Base-by-base conservation (phyloP, 495 filamentous ascomycete genomes). In the Bryoglossum gracile region DNA sequence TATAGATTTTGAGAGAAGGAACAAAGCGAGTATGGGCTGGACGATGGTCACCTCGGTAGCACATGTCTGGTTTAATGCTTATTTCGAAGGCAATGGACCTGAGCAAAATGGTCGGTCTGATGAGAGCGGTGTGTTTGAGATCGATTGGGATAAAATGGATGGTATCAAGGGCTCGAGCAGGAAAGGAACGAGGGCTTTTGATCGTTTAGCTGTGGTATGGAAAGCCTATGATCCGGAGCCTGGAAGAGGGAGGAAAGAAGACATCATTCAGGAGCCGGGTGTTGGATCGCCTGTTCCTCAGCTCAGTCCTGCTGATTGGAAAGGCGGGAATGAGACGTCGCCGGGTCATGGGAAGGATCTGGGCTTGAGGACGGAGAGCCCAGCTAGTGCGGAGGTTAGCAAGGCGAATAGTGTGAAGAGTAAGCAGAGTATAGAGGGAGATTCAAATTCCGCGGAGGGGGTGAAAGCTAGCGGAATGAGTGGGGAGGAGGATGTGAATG, bases 1-100 rank as follows among this genome's bases (percentile, higher is more conserved):
- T 63, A 87, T 98, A 55, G 82, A 86, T 53, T 77, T 96, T 39
- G 89, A 95, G 61, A 76, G 86, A 13, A 79, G 86, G 39, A 87
- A 83, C 43, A 87, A 84, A 58, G 80, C 79, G 13, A 77, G 78
- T 1, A 84, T 87, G 65, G 86, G 84, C 4, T 78, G 86, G 54
- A 86, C 87, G 3, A 85, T 96, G 81, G 89, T 95, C 8, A 96
- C 90, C 3, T 81, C 89, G 0, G 82, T 96, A 28, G 88, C 90
- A 1, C 89, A 96, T 50, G 85, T 95, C 24, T 98, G 92, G 92
- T 94, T 95, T 68, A 98, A 98, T 58, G 68, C 83, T 2, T 96
- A 82, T 67, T 96, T 96, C 53, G 92, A 97, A 67, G 89, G 89
- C 10, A 76, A 81, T 51, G 80, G 80, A 0, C 73, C 85, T 13